Conservation (phyloP, 2,329 filamentous ascomycete genomes). For the Juglanconis sp. region DNA sequence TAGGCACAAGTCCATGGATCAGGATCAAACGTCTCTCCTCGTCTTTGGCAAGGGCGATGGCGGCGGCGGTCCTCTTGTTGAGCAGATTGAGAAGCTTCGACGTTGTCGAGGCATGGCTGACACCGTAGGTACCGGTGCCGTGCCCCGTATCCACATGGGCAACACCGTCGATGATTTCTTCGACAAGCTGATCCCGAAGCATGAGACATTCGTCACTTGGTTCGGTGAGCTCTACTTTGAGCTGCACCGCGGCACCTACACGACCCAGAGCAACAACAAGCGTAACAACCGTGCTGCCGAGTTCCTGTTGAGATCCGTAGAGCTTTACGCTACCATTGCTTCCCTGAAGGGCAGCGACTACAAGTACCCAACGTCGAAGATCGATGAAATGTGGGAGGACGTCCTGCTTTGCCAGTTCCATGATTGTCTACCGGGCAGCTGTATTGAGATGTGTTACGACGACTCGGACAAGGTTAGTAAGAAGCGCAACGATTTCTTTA, state of each 20-base stretch:
- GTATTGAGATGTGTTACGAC: slow-evolving; percentile 97
- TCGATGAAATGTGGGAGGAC: slow-evolving; percentile 94
- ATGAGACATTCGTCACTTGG: slow-evolving; percentile 82
- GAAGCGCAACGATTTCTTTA: neutral
- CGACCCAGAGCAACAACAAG: slow-evolving; percentile 97
- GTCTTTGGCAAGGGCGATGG: slow-evolving; percentile 97
- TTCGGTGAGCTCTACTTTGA: slow-evolving; percentile 98
- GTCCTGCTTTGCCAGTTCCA: slow-evolving; percentile 95
- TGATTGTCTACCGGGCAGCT: slow-evolving; percentile 91
- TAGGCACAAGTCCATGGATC: slow-evolving; percentile 93
- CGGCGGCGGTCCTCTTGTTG: slow-evolving; percentile 89
- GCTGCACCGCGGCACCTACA: slow-evolving; percentile 94
- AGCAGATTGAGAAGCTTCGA: slow-evolving; percentile 91
- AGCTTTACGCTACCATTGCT: slow-evolving; percentile 82
- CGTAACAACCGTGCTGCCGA: slow-evolving; percentile 86
- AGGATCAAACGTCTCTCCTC: slow-evolving; percentile 84
- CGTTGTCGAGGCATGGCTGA: slow-evolving; percentile 90
- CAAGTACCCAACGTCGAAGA: slow-evolving; percentile 88
- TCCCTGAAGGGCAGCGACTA: slow-evolving; percentile 71
- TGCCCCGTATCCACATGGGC: slow-evolving; percentile 87
- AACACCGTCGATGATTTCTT: slow-evolving; percentile 94
- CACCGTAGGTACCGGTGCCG: slow-evolving; percentile 61
- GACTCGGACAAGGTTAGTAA: slow-evolving; percentile 74
- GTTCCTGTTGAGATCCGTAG: slow-evolving; percentile 79
- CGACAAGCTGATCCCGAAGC: slow-evolving; percentile 76